Evolutionary conservation across 2,329 filamentous ascomycete species (phyloP).

Genomic region (Colletotrichum filicis): DNA sequence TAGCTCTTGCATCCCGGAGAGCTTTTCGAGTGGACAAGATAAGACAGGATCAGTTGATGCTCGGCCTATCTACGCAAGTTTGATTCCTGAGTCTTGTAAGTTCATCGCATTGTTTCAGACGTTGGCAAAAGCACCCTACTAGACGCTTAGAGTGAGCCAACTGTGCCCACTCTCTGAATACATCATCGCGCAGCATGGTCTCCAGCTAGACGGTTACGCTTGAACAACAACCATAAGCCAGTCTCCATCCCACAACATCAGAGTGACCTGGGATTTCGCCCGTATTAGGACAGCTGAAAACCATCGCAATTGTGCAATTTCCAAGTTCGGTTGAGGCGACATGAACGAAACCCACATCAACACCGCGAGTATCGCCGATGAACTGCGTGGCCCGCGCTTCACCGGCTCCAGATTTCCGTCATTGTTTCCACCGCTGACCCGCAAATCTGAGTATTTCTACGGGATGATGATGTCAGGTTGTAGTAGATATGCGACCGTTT

Average conservation of each 20-base stretch:
- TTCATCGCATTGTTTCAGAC: no score
- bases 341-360: background rate
- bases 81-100: no score
- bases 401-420: conserved; percentile 27
- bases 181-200: background rate
- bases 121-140: no score
- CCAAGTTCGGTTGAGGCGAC: background rate
- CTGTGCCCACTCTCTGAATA: background rate
- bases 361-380: conserved; percentile 16
- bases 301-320: background rate
- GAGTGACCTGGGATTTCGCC: fast-evolving
- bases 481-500: conserved; percentile 1
- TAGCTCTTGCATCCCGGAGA: background rate
- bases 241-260: background rate
- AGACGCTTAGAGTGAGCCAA: no score
- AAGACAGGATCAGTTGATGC: fast-evolving
- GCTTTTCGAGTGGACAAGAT: background rate
- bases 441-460: background rate
- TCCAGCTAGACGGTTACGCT: background rate
- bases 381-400: conserved; percentile 5
- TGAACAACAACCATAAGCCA: background rate
- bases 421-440: conserved; percentile 30
- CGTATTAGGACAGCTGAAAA: background rate
- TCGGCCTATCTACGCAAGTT: no score
- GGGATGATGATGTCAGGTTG: conserved; percentile 23